Evolutionary conservation across 352 stramenopile genomes (phyloP), one percentile per base, ranked within the genome.

Genomic region (Globisporangium recalcitrans): DNA sequence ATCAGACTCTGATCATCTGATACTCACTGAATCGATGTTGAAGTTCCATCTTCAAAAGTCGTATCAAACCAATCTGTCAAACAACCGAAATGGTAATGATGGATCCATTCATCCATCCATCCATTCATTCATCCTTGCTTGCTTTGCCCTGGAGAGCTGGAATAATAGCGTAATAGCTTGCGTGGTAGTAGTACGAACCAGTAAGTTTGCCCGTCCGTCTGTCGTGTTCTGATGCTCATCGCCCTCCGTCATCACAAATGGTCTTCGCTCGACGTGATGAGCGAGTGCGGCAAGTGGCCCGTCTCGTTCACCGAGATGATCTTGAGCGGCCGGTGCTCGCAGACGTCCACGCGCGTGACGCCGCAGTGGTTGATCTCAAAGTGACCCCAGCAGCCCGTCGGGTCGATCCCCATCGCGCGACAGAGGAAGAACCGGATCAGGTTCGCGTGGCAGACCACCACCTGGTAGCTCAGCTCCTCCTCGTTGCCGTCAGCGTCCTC

Each of bases 281-380:
- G 74, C 44, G 82, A 87, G 29, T 82, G 75, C 11, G 85, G 85
- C 19, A 93, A 58, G 53, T 93, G 85, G 14, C 85, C 85, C 13
- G 80, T 90, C 62, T 93, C 85, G 69, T 93, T 93, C 26, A 93
- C 79, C 38, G 80, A 72, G 48, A 85, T 73, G 19, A 93, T 71
- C 67, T 93, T 93, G 22, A 86, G 74, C 19, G 80, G 78, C 3
- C 77, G 76, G 68, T 88, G 82, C 44, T 67, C 70, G 56, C 78
- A 87, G 14, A 92, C 67, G 44, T 92, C 83, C 49, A 94, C 84
- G 29, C 82, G 81, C 26, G 85, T 90, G 66, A 94, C 73, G 62
- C 82, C 69, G 63, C 85, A 94, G 61, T 94, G 82, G 57, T 94
- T 92, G 68, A 94, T 91, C 68, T 92, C 85, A 51, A 94, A 88